Evolutionary conservation across 768 basidiomycete genomes (phyloP).

Genomic region (Serendipita sp.): DNA sequence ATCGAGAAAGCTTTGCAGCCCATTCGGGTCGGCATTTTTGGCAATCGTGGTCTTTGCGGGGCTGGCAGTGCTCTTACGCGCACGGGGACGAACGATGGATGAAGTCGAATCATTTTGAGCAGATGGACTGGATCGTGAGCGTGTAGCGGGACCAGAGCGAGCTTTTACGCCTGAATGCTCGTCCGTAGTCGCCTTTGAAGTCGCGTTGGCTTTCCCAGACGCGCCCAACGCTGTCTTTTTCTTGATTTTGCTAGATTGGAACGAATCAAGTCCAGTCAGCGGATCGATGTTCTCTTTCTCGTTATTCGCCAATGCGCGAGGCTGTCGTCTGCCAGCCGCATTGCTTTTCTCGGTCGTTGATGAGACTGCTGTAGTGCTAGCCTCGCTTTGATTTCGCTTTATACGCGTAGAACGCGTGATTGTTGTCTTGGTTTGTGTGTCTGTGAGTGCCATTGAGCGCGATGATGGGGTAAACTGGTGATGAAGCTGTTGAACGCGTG

Average conservation of each 20-base stretch:
- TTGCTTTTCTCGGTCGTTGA: background rate
- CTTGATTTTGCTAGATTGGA: constrained; percentile 10
- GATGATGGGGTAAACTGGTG: background rate
- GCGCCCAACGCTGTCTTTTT: background rate
- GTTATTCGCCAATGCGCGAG: background rate
- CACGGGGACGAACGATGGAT: background rate
- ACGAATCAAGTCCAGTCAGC: constrained; percentile 9
- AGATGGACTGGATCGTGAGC: background rate
- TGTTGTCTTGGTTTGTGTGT: background rate
- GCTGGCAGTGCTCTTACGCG: background rate
- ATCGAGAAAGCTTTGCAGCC: background rate
- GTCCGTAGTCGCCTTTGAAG: background rate
- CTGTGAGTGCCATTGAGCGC: background rate
- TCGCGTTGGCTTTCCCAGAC: background rate
- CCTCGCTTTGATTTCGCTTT: background rate
- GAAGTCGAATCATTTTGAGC: background rate
- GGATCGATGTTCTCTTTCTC: constrained; percentile 12
- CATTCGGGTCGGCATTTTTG: too few relatives aligned
- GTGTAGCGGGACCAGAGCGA: background rate
- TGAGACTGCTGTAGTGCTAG: background rate
- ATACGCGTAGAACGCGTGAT: background rate
- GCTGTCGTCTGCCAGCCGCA: background rate
- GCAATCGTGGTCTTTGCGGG: background rate
- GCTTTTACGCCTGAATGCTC: background rate
- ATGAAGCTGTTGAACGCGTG: background rate